These are phyloP conservation scores for Colletotrichum endophyticum DNA, from an alignment of 2,329 filamentous ascomycete genomes.

Conservation along the genomic window DNA sequence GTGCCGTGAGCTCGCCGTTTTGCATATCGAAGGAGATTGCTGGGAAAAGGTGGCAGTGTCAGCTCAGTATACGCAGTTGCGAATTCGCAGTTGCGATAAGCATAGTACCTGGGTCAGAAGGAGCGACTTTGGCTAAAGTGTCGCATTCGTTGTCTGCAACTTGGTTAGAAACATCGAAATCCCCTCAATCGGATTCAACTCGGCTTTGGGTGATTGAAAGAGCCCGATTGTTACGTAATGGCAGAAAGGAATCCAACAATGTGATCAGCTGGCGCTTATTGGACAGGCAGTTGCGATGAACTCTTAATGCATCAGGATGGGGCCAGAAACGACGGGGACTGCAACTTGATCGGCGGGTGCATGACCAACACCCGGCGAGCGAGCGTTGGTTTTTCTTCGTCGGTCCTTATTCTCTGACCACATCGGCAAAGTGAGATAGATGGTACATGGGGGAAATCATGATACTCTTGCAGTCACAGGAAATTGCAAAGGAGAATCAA, in stretches of 20 bases:
- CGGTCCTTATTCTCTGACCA: background rate
- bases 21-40: background rate
- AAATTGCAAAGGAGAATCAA: fast-evolving
- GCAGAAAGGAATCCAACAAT: background rate
- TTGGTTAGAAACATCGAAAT: background rate
- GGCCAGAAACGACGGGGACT: background rate
- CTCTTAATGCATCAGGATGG: background rate
- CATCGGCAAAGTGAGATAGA: background rate
- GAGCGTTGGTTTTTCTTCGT: background rate
- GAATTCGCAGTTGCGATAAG: background rate
- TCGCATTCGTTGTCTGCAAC: background rate
- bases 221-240: background rate
- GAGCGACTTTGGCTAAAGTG: background rate
- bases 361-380: background rate
- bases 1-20: background rate
- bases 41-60: background rate
- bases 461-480: background rate
- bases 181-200: background rate
- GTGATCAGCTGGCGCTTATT: background rate
- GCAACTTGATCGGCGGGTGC: background rate
- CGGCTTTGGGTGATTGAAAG: background rate
- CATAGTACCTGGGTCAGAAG: background rate
- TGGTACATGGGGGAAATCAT: background rate
- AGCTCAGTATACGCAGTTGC: background rate
- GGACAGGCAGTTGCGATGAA: too few relatives aligned